Evolutionary conservation across 2,329 filamentous ascomycete genomes (phyloP), one percentile per base, ranked within the genome.

Genomic region (Botrytis pseudocinerea): DNA sequence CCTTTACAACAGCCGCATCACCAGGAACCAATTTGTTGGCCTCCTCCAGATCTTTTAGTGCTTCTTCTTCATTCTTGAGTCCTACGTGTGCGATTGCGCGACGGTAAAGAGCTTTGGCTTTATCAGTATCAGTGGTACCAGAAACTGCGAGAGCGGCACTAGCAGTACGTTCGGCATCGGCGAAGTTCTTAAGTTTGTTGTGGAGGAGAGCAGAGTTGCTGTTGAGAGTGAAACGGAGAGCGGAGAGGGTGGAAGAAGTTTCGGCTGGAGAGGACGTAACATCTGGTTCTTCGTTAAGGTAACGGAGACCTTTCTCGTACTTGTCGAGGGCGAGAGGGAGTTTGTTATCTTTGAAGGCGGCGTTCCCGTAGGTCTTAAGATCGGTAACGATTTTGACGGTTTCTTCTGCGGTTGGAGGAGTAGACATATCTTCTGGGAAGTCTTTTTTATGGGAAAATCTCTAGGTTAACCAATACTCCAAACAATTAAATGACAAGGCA

Each of bases 301-400:
- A 98, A 78, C 94, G 90, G 75, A 97, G 84, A 28, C 90, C 95
- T 85, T 99, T 99, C 82, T 97, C 90, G 85, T 99, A 99, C 85
- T 99, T 99, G 74, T 92, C 90, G 40, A 98, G 86, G 2, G 91
- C 95, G 46, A 93, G 83, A 54, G 85, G 82, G 57, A 92, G 80
- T 78, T 97, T 89, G 59, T 90, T 90, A 40, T 84, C 63, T 86
- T 98, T 98, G 88, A 98, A 98, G 1, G 95, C 94, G 78, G 90
- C 90, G 86, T 97, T 98, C 78, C 96, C 96, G 80, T 92, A 96
- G 51, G 92, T 93, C 85, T 99, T 99, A 83, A 97, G 90, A 77
- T 93, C 93, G 8, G 88, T 85, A 3, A 93, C 94, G 75, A 98
- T 95, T 83, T 92, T 89, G 81, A 93, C 87, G 75, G 94, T 89